Evolutionary conservation across 2,329 filamentous ascomycete genomes (phyloP).

Genomic region (Fusarium lyarnte): DNA sequence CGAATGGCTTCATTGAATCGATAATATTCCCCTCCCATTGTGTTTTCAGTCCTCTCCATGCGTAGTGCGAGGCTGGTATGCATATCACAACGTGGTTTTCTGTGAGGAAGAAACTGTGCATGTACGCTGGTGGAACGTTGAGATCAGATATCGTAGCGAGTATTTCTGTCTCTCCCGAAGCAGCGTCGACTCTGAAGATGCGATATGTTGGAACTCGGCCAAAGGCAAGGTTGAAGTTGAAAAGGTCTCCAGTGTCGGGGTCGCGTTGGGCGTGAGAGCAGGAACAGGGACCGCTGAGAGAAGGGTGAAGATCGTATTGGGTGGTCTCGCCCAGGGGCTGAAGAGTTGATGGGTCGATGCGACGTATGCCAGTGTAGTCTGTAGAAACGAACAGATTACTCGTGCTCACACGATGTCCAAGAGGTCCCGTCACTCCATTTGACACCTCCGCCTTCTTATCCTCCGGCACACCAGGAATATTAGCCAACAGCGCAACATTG

Average conservation of each 20-base stretch:
- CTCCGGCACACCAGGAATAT: constrained; percentile 66
- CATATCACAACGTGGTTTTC: constrained; percentile 77
- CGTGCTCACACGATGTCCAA: constrained; percentile 52
- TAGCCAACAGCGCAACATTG: constrained; percentile 68
- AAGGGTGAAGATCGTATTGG: constrained; percentile 72
- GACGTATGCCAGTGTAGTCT: constrained; percentile 66
- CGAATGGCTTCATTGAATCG: constrained; percentile 73
- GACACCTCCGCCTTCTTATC: not conserved
- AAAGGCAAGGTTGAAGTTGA: constrained; percentile 82
- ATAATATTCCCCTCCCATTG: constrained; percentile 73
- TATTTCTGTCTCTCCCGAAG: constrained; percentile 73
- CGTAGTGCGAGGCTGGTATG: constrained; percentile 73
- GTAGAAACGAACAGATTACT: constrained; percentile 64
- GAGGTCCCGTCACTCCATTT: not conserved
- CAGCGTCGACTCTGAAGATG: constrained; percentile 71
- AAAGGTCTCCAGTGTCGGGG: constrained; percentile 77
- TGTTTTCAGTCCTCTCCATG: constrained; percentile 66
- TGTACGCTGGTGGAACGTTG: constrained; percentile 69
- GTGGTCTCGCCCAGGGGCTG: constrained; percentile 73
- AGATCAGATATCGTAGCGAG: constrained; percentile 70
- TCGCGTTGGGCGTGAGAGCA: constrained; percentile 78
- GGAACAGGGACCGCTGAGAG: constrained; percentile 72
- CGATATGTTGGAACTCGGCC: constrained; percentile 69
- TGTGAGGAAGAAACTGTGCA: constrained; percentile 85
- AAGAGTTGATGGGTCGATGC: constrained; percentile 74